Conservation (phyloP, 495 filamentous ascomycete species). For the Penicillium arizonense region DNA sequence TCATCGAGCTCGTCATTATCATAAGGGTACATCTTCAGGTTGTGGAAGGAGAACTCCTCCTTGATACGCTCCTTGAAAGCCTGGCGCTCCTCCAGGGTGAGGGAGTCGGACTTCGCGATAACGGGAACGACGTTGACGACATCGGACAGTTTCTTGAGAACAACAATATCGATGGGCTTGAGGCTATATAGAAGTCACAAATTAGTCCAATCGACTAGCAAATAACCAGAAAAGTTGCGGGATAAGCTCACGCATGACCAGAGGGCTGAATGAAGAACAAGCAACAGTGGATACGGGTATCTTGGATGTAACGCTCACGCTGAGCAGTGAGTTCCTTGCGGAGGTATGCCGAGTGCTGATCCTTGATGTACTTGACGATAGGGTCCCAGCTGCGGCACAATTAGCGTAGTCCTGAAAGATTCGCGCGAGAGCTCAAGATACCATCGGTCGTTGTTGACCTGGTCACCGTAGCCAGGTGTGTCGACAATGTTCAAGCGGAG, state of each 20-base stretch:
- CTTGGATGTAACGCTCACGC: constrained; percentile 97
- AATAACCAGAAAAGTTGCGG: not conserved
- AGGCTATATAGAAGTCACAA: constrained; percentile 39
- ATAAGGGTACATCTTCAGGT: constrained; percentile 99
- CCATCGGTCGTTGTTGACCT: constrained; percentile 83
- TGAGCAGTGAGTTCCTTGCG: constrained; percentile 99
- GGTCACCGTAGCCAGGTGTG: constrained; percentile 76
- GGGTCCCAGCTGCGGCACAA: constrained; percentile 66
- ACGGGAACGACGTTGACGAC: constrained; percentile 99
- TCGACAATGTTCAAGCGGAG: constrained; percentile 78
- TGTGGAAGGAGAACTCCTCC: constrained; percentile 99
- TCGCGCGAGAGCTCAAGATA: constrained; percentile 25
- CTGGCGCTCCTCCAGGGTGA: constrained; percentile 92
- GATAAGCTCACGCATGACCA: constrained; percentile 72
- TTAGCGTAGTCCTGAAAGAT: constrained; percentile 23
- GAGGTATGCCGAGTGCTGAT: constrained; percentile 99
- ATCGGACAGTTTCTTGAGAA: constrained; percentile 97
- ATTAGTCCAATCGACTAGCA: not conserved
- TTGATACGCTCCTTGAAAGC: constrained; percentile 99
- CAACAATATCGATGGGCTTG: constrained; percentile 99
- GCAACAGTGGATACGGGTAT: constrained; percentile 99
- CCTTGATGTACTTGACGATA: constrained; percentile 99
- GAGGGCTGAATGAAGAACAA: constrained; percentile 99
- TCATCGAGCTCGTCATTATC: constrained; percentile 98
- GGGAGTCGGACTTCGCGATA: constrained; percentile 95